These are phyloP conservation scores for Nothophytophthora sp. DNA, from an alignment of 352 stramenopile species.

Conservation along the genomic window DNA sequence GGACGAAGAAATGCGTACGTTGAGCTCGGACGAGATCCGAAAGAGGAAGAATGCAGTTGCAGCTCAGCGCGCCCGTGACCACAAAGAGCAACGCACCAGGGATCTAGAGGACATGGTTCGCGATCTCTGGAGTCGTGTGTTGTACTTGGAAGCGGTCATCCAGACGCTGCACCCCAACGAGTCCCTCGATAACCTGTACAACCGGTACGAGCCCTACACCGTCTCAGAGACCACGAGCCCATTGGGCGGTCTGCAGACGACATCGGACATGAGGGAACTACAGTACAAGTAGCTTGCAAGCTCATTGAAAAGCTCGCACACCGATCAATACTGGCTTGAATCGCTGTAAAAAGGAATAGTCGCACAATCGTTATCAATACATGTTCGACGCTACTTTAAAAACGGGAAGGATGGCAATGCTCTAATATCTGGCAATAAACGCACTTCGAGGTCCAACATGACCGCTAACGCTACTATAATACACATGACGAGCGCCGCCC, in stretches of 20 bases:
- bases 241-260: slow-evolving; percentile 9
- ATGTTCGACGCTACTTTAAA: too few species aligned
- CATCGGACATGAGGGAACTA: not conserved
- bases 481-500: too few species aligned
- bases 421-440: too few species aligned
- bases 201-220: slow-evolving; percentile 40
- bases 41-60: slow-evolving; percentile 75
- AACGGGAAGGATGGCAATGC: too few species aligned
- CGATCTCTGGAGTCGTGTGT: slow-evolving; percentile 56
- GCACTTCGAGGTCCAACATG: too few species aligned
- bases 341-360: too few species aligned
- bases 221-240: slow-evolving; percentile 25
- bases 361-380: too few species aligned
- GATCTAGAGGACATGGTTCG: slow-evolving; percentile 60
- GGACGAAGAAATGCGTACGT: slow-evolving; percentile 31
- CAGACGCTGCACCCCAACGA: slow-evolving; percentile 33
- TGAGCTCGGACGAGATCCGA: slow-evolving; percentile 56
- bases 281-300: too few species aligned
- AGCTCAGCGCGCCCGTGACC: slow-evolving; percentile 53
- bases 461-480: too few species aligned
- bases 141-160: slow-evolving; percentile 56
- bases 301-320: too few species aligned
- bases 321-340: too few species aligned
- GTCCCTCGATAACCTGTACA: slow-evolving; percentile 33
- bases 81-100: slow-evolving; percentile 56